Conservation (phyloP, 768 basidiomycete genomes). For the Suillus lakei region DNA sequence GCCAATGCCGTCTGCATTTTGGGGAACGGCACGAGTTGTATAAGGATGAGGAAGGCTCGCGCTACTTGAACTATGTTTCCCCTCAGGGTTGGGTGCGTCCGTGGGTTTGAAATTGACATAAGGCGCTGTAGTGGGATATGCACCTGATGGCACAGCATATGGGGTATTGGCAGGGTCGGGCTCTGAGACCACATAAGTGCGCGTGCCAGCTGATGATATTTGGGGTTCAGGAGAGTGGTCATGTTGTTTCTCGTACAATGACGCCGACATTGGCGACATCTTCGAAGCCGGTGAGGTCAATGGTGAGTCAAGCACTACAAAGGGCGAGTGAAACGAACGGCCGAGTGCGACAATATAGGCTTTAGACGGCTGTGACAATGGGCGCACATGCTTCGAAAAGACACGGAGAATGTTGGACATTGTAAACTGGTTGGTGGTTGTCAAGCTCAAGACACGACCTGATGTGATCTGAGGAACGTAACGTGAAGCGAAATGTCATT, state of each 20-base stretch:
- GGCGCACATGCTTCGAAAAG: slow-evolving; percentile 6
- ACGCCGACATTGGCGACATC: slow-evolving; percentile 22
- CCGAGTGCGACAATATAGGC: not conserved
- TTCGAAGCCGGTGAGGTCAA: slow-evolving; percentile 39
- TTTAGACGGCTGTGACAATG: slow-evolving; percentile 11
- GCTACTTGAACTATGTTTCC: slow-evolving; percentile 49
- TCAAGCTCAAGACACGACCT: too few relatives aligned
- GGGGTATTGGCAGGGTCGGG: slow-evolving; percentile 65
- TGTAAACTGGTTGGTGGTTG: slow-evolving; percentile 18
- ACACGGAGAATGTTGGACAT: slow-evolving; percentile 22
- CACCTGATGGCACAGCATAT: slow-evolving; percentile 76
- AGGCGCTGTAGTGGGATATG: slow-evolving; percentile 57
- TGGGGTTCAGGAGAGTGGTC: slow-evolving; percentile 56
- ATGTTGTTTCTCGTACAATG: slow-evolving; percentile 65
- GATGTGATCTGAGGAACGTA: slow-evolving; percentile 10
- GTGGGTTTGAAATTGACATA: slow-evolving; percentile 49
- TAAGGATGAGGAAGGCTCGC: slow-evolving; percentile 46
- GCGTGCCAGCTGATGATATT: slow-evolving; percentile 48
- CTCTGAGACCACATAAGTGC: slow-evolving; percentile 75
- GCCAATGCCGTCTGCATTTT: slow-evolving; percentile 49
- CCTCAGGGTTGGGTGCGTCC: slow-evolving; percentile 42
- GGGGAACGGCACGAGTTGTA: slow-evolving; percentile 46
- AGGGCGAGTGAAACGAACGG: slow-evolving; percentile 72
- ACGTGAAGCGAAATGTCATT: not conserved
- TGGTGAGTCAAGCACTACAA: slow-evolving; percentile 52